Conservation (phyloP, 345 rosid genomes). For the Linum usitatissimum region DNA sequence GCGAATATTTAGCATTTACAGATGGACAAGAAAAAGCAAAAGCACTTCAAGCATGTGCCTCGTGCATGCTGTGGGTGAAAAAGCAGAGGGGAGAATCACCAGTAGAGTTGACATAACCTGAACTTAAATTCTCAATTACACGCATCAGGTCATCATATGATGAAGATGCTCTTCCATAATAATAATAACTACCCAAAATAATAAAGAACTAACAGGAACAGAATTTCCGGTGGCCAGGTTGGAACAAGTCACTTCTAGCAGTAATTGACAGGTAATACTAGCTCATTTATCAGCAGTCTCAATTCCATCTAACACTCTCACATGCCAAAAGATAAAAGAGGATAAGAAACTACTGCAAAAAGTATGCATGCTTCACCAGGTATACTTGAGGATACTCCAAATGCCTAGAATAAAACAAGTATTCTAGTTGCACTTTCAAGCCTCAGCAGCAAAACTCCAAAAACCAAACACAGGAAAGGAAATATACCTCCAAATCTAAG, state of each 20-base stretch:
- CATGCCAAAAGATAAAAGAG: neutral
- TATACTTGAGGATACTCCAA: neutral
- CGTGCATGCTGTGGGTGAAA: neutral
- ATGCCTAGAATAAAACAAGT: neutral
- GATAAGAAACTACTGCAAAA: neutral
- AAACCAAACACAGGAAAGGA: neutral
- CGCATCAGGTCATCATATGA: too few species aligned
- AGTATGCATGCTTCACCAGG: neutral
- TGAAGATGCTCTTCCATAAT: neutral
- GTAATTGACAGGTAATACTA: neutral
- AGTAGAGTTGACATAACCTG: conserved; percentile 5
- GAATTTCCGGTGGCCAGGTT: neutral
- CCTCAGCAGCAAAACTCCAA: neutral
- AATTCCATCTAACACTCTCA: neutral
- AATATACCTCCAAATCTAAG: neutral
- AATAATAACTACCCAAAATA: neutral
- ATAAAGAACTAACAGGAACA: neutral
- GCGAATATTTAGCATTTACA: neutral
- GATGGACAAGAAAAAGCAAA: neutral
- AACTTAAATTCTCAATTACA: neutral
- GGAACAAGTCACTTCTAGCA: neutral
- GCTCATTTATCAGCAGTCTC: neutral
- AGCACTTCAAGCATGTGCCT: neutral
- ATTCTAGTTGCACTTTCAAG: neutral
- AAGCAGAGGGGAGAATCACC: conserved; percentile 3